Evolutionary conservation across 345 rosid genomes (phyloP).

Genomic region (Hibiscus tridactylites): DNA sequence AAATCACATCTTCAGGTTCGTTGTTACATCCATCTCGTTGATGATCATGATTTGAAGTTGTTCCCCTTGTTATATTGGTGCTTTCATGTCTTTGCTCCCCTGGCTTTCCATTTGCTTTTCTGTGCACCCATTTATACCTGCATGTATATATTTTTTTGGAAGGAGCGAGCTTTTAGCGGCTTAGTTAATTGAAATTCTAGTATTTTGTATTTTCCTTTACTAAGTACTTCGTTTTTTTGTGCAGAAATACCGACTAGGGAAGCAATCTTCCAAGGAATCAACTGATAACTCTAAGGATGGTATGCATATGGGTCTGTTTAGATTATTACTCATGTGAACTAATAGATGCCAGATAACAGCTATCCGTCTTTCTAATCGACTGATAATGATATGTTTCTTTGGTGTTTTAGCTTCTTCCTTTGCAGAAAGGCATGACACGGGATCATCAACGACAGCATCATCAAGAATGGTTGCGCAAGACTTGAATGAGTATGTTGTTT

Average conservation of each 20-base stretch:
- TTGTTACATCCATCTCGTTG: slow-evolving; percentile 1
- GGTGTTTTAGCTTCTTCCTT: slow-evolving; percentile 47
- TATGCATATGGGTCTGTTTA: slow-evolving; percentile 18
- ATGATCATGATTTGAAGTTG: not conserved
- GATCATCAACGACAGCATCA: slow-evolving; percentile 61
- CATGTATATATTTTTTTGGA: not conserved
- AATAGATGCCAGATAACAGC: not conserved
- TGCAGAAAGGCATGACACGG: slow-evolving; percentile 83
- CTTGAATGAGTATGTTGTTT: slow-evolving; percentile 56
- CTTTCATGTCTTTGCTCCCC: not conserved
- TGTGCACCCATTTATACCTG: not conserved
- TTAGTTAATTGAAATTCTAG: slow-evolving; percentile 1
- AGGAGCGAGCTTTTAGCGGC: not conserved
- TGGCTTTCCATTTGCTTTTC: not conserved
- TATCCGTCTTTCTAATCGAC: not conserved
- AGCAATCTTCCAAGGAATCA: slow-evolving; percentile 75
- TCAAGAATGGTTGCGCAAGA: slow-evolving; percentile 61
- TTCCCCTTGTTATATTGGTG: not conserved
- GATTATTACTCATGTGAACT: not conserved
- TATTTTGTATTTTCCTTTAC: not conserved
- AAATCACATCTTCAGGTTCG: slow-evolving; percentile 92
- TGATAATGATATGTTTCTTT: slow-evolving; percentile 11
- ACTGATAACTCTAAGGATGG: slow-evolving; percentile 83
- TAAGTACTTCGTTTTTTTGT: not conserved
- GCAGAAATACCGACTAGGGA: slow-evolving; percentile 89